Evolutionary conservation across 2,329 filamentous ascomycete genomes (phyloP).

Genomic region (Exutisphaerella laricina): DNA sequence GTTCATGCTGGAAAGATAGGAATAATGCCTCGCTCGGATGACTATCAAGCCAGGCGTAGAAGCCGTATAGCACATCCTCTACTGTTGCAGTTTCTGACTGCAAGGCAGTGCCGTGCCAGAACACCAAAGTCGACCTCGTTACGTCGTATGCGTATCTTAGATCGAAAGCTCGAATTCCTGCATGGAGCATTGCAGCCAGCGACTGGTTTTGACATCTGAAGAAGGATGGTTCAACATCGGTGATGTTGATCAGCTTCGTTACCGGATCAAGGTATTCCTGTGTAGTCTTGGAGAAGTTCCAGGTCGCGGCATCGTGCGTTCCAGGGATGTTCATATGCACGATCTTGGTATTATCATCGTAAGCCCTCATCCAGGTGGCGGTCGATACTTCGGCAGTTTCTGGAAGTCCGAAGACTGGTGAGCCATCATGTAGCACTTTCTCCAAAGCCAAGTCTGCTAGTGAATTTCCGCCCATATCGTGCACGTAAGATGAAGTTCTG

Average conservation of each 20-base stretch:
- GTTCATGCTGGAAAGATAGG: constrained; percentile 46
- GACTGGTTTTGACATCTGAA: constrained; percentile 43
- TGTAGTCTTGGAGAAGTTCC: constrained; percentile 46
- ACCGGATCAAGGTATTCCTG: constrained; percentile 38
- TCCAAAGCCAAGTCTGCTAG: constrained; percentile 37
- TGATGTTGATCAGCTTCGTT: constrained; percentile 37
- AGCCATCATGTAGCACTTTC: constrained; percentile 40
- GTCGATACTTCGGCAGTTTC: constrained; percentile 20
- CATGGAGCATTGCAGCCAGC: constrained; percentile 39
- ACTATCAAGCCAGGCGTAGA: constrained; percentile 46
- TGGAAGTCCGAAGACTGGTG: constrained; percentile 39
- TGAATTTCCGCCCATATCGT: not conserved
- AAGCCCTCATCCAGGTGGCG: constrained; percentile 44
- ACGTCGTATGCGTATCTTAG: constrained; percentile 47
- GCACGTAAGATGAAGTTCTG: constrained; percentile 3
- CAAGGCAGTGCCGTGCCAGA: constrained; percentile 46
- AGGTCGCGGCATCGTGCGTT: constrained; percentile 47
- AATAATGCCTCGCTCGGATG: constrained; percentile 45
- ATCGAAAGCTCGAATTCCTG: constrained; percentile 48
- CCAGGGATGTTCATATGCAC: constrained; percentile 49
- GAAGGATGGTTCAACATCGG: constrained; percentile 30
- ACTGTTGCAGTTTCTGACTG: constrained; percentile 42
- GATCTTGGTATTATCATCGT: constrained; percentile 40
- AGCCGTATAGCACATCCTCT: constrained; percentile 43
- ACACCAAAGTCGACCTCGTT: constrained; percentile 42